Conservation (phyloP, 2,329 filamentous ascomycete species). For the Calycina herbarum region DNA sequence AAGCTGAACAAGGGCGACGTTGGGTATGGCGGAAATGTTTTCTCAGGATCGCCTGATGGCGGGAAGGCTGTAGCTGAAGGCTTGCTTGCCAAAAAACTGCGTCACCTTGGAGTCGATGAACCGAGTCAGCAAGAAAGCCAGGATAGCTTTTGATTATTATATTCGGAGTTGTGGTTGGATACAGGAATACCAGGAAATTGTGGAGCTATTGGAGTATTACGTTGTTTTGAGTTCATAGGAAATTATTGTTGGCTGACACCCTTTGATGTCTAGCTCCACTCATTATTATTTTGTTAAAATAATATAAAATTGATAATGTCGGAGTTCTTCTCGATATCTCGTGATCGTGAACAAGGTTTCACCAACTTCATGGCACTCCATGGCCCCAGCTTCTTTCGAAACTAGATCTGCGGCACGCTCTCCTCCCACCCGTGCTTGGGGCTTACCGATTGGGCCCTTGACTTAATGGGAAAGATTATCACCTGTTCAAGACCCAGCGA, state of each 20-base stretch:
- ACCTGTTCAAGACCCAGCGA: neutral
- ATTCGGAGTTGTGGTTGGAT: conserved; percentile 29
- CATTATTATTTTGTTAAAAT: neutral
- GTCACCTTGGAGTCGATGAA: conserved; percentile 44
- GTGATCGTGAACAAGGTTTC: neutral
- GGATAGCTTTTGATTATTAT: conserved; percentile 27
- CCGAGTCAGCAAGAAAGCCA: conserved; percentile 22
- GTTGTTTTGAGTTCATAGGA: neutral
- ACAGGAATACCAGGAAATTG: conserved; percentile 30
- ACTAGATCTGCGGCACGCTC: conserved; percentile 19
- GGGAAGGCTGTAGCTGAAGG: conserved; percentile 57
- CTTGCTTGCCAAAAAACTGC: conserved; percentile 67
- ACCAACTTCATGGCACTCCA: neutral
- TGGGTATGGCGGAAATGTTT: conserved; percentile 61
- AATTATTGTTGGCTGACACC: neutral
- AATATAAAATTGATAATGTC: neutral
- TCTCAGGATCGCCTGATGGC: conserved; percentile 42
- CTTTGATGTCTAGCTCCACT: neutral
- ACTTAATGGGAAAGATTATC: neutral
- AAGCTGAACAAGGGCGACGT: conserved; percentile 68
- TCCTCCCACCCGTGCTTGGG: conserved; percentile 8
- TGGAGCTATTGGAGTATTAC: conserved; percentile 15
- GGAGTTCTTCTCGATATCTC: neutral
- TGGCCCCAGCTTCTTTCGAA: conserved; percentile 11
- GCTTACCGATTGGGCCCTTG: neutral